Base-by-base conservation (phyloP, 2,329 filamentous ascomycete genomes). In the Ampelomyces quisqualis region DNA sequence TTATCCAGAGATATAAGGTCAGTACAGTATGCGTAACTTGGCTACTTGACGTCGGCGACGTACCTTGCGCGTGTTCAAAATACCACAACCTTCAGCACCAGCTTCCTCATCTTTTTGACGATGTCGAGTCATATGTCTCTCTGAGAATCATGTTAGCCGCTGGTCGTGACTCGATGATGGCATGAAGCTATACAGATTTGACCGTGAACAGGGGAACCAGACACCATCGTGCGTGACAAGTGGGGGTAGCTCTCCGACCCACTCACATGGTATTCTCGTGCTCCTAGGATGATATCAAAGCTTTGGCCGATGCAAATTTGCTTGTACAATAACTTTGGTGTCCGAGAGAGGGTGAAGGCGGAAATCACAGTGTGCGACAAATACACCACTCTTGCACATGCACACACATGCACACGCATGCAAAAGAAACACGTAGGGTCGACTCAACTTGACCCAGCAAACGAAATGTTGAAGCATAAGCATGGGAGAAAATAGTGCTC, bases 91-190 rank as follows among this genome's bases (percentile, higher is more conserved):
- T 49, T 73, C 70, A 11, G 75, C 76, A 27, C 77, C 76, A 47
- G 77, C 77, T 67, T 79, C 77, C 22, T 73, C 68, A 55, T 81
- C 78, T 45, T 76, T 79, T 43, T 79, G 74, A 7, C 70, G 70
- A 55, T 77, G 75, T 5, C 75, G 71, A 34, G 62, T 58, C 69
- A 82, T 76, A 59, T 85, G 81, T 50, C 81, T 72, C 27, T 77
- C 80, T 82, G 41, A 19, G 29, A 40, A 47, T 45, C 9, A 8
- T 37, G 53, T 67, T 38, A 67, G 56, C 39, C 17, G 28, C 20
- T n/a, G 30, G 30, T 20, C 20, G 34, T 37, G 14, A 47, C 24
- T 27, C 18, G 15, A 24, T 38, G 11, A 14, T 23, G 27, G 32
- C 31, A 32, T 29, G 33, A 39, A 20, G 21, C 37, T 39, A 31